Percentiles rank a stretch among this genome's conserved stretches.
Evolutionary conservation across 2,329 filamentous ascomycete species (phyloP).

Genomic region (Nothophoma quercina): DNA sequence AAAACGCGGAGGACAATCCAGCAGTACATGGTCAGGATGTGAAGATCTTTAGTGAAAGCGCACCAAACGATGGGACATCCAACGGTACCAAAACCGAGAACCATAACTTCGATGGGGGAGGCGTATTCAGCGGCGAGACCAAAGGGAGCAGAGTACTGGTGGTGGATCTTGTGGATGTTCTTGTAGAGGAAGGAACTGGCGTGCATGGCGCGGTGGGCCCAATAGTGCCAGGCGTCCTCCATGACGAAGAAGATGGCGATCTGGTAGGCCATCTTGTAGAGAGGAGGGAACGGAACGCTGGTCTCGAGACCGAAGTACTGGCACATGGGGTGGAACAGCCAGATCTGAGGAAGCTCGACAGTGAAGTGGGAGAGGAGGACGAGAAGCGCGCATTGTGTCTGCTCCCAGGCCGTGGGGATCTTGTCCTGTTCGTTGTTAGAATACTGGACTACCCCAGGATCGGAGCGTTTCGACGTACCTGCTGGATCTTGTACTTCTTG

Average conservation of each 20-base stretch:
- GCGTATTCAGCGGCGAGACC: constrained; percentile 97
- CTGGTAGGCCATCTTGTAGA: constrained; percentile 88
- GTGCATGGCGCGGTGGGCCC: constrained; percentile 90
- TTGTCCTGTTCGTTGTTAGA: constrained; percentile 64
- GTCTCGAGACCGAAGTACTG: constrained; percentile 90
- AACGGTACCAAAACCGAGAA: constrained; percentile 87
- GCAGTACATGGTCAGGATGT: constrained; percentile 96
- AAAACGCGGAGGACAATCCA: constrained; percentile 95
- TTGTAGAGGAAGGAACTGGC: constrained; percentile 90
- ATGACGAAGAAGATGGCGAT: constrained; percentile 93
- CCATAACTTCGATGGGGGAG: constrained; percentile 95
- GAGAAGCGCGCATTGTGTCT: constrained; percentile 91
- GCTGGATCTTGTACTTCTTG: constrained; percentile 94
- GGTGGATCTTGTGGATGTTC: constrained; percentile 97
- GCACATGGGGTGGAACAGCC: constrained; percentile 97
- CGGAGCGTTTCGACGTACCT: constrained; percentile 60
- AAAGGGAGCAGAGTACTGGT: constrained; percentile 97
- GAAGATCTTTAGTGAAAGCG: constrained; percentile 81
- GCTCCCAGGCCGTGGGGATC: constrained; percentile 89
- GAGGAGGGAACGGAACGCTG: constrained; percentile 84
- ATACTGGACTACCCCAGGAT: neutral
- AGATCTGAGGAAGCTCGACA: constrained; percentile 97
- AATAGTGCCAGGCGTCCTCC: constrained; percentile 99
- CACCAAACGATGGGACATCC: constrained; percentile 84
- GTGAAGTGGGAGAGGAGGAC: constrained; percentile 97